Evolutionary conservation across 495 filamentous ascomycete species (phyloP), one percentile per base, ranked within the genome.

Genomic region (Daldinia childiae): DNA sequence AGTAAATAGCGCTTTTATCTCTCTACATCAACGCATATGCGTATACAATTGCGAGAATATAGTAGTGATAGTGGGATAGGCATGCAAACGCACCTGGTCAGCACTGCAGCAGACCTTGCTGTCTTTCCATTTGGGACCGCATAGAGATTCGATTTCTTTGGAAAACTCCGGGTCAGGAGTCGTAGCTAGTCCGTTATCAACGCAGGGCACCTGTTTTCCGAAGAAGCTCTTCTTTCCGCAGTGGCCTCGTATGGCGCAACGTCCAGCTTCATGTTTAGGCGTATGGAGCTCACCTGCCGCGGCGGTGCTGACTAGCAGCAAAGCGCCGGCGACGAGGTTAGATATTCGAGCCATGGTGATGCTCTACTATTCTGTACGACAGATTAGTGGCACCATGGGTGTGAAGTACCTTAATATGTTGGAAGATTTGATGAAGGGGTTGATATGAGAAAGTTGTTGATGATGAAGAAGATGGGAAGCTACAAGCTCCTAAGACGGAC

Each of bases 181-280:
- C 56, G 89, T 83, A 50, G 95, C 96, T 41, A 89, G 83, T 19
- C 83, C 93, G 79, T 99, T 99, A 80, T 98, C 95, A n/a, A 93
- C 88, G 75, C 94, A 98, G 7, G 95, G 95, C 60, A 99, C 84
- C 73, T 97, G 87, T 54, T 89, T 87, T 17, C 93, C 93, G 76
- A 97, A 98, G 72, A 95, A 89, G 43, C 90, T 90, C 79, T 95
- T 89, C 77, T 91, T 93, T 6, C 95, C 95, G 76, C 95, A 99
- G 66, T 96, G 88, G 5, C 94, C 94, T 27, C 94, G 89, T 58
- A 99, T 90, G 0, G 95, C 92, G 81, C 95, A 99, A 69, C 95
- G 88, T 12, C 95, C 96, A 55, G 88, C 83, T 82, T 97, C 94
- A 72, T 98, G 96, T 71, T 89, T 91, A 30, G 84, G 82, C 0